A percentile compares a stretch with the other conserved stretches of the same genome.
These are phyloP conservation scores for Diaporthe humulicola DNA, from an alignment of 2,329 filamentous ascomycete species.

Conservation along the genomic window DNA sequence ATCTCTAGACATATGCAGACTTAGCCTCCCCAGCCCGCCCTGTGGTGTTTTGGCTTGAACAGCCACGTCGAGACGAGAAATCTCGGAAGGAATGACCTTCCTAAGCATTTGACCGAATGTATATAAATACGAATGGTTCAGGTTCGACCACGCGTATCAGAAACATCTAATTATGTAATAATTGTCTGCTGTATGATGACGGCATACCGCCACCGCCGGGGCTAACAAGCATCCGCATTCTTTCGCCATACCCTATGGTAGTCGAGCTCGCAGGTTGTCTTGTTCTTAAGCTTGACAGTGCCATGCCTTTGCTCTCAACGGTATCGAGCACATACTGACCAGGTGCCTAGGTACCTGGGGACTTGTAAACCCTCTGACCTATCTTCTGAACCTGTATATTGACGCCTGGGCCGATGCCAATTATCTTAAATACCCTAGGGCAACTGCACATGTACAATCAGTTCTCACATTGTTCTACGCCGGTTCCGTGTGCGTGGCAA, in stretches of 20 bases:
- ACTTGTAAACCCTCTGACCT: background rate
- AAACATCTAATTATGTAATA: background rate
- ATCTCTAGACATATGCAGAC: background rate
- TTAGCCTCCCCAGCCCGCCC: background rate
- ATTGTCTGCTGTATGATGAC: background rate
- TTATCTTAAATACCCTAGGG: background rate
- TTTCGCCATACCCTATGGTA: no score
- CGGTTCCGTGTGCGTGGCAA: background rate
- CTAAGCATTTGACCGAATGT: background rate
- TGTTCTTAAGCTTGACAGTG: background rate
- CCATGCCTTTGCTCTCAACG: background rate
- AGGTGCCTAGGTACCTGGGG: background rate
- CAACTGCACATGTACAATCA: background rate
- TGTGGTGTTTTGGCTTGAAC: background rate
- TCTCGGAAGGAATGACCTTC: background rate
- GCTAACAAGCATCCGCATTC: background rate
- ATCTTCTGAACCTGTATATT: background rate
- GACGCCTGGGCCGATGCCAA: background rate
- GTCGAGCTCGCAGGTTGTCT: background rate
- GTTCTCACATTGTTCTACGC: background rate
- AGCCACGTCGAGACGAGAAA: background rate
- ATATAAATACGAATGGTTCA: no score
- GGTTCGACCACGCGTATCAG: background rate
- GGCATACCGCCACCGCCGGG: background rate
- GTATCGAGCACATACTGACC: background rate